phyloP scores from a whole-genome alignment of 371 early-diverging fungal genomes.

The Rhizomucor miehei region DNA sequence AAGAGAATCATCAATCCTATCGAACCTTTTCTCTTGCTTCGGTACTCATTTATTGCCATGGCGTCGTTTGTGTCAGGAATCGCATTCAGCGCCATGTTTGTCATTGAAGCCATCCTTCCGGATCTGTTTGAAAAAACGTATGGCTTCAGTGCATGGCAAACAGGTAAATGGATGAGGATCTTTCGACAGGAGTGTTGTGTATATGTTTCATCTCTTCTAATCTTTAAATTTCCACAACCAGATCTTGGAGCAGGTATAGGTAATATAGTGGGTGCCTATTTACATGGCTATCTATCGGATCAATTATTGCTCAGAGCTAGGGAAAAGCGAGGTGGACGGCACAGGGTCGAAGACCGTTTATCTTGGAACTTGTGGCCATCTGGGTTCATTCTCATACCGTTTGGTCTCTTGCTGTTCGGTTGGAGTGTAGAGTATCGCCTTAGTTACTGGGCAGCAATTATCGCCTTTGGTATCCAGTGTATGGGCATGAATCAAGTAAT shows the following conservation, averaged over 20 bases:
- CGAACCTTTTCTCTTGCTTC: constrained; percentile 31
- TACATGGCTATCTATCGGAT: constrained; percentile 20
- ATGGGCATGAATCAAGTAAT: constrained; percentile 22
- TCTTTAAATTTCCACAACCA: no score
- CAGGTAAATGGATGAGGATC: no score
- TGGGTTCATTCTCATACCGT: constrained; percentile 34
- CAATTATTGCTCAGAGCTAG: constrained; percentile 22
- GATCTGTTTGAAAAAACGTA: constrained; percentile 26
- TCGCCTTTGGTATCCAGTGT: constrained; percentile 40
- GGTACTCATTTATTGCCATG: constrained; percentile 46
- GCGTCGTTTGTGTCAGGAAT: constrained; percentile 44
- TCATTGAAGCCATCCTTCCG: constrained; percentile 43
- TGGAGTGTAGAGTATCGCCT: constrained; percentile 37
- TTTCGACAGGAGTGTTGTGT: no score
- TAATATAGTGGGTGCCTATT: constrained; percentile 33
- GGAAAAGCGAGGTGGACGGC: constrained; percentile 13
- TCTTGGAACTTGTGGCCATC: constrained; percentile 29
- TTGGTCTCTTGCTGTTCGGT: constrained; percentile 48
- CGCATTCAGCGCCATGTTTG: constrained; percentile 51
- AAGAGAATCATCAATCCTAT: constrained; percentile 27
- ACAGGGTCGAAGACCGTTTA: constrained; percentile 23
- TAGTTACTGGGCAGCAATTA: constrained; percentile 35
- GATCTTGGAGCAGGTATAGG: constrained; percentile 47
- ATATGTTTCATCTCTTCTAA: no score
- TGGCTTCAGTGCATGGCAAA: constrained; percentile 37